Evolutionary conservation across 2,329 filamentous ascomycete genomes (phyloP).

Genomic region (Ophiostoma himal-ulmi): DNA sequence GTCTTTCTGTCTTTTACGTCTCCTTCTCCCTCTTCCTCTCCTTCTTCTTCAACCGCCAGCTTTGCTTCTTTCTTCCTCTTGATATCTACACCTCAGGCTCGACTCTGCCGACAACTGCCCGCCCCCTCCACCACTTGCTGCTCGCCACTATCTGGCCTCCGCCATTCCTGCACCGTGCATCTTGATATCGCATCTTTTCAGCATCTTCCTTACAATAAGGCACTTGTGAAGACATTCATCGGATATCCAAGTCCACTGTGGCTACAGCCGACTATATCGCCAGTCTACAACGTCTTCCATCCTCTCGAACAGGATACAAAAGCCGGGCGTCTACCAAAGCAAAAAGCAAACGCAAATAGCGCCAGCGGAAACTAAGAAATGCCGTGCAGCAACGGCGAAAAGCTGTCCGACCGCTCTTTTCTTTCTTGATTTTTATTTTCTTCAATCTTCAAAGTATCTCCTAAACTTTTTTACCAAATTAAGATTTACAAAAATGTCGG

Average conservation of each 20-base stretch:
- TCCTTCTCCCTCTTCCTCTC: too few species aligned
- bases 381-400: constrained; percentile 5
- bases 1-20: neutral
- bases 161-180: neutral
- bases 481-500: neutral
- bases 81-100: neutral
- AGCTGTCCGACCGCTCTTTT: neutral
- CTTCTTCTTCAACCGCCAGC: neutral
- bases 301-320: too few species aligned
- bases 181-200: neutral
- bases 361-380: neutral
- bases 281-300: too few species aligned
- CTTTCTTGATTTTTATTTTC: neutral
- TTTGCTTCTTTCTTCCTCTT: neutral
- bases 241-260: neutral
- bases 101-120: neutral
- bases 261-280: too few species aligned
- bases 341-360: neutral
- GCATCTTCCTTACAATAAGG: neutral
- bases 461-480: neutral
- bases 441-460: neutral
- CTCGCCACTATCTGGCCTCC: neutral
- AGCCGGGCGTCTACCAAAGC: neutral
- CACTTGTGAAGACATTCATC: neutral
- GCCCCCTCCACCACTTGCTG: neutral